A percentile compares a stretch with the other conserved stretches of the same genome.
Evolutionary conservation across 306 rosid genomes (phyloP).

Genomic region (Castanospermum australe): DNA sequence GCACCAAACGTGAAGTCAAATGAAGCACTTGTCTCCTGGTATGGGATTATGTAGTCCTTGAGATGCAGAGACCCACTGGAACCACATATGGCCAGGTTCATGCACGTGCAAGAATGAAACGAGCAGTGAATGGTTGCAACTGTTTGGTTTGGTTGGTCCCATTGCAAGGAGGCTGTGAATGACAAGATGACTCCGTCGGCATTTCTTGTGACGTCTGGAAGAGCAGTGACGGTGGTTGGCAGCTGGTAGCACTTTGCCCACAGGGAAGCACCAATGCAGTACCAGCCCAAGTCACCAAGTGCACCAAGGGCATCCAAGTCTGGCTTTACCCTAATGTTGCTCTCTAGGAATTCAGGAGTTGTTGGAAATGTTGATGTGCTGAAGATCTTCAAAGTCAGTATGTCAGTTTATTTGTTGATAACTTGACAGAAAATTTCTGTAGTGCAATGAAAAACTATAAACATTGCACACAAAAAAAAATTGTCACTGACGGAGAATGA

Average conservation of each 20-base stretch:
- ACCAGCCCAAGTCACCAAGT: constrained; percentile 76
- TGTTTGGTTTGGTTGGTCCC: constrained; percentile 51
- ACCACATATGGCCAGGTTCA: constrained; percentile 61
- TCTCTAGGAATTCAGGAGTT: constrained; percentile 48
- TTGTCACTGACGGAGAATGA: too few relatives aligned
- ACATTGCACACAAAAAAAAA: too few relatives aligned
- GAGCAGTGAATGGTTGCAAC: constrained; percentile 69
- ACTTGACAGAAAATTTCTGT: not conserved
- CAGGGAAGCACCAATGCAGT: constrained; percentile 70
- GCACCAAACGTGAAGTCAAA: constrained; percentile 59
- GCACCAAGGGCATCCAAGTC: constrained; percentile 76
- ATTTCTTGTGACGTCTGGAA: constrained; percentile 50
- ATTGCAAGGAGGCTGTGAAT: constrained; percentile 52
- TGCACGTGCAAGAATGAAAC: constrained; percentile 61
- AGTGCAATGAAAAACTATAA: not conserved
- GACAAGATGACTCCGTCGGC: constrained; percentile 63
- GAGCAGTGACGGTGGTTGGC: constrained; percentile 55
- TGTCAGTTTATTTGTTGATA: not conserved
- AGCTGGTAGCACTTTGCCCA: constrained; percentile 69
- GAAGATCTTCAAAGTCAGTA: constrained; percentile 47
- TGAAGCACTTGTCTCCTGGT: constrained; percentile 48
- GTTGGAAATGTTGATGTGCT: constrained; percentile 58
- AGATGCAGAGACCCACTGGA: constrained; percentile 56
- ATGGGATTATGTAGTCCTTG: constrained; percentile 66
- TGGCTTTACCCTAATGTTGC: constrained; percentile 61